Percentiles rank a stretch among this genome's conserved stretches.
phyloP scores from a whole-genome alignment of 2,329 filamentous ascomycete species.

The Neonectria magnoliae region DNA sequence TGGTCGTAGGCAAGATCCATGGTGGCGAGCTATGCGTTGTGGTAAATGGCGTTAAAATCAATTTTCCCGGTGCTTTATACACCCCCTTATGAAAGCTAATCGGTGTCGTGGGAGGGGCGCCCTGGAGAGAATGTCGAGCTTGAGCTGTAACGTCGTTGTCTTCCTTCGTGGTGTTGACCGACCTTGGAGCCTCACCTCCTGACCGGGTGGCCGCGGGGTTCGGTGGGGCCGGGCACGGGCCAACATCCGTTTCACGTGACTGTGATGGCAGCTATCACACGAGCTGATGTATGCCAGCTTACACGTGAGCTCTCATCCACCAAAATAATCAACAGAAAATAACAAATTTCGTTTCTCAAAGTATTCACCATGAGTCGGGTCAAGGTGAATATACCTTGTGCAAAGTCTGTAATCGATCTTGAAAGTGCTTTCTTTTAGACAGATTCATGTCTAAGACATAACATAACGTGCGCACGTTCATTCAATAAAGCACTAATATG shows the following conservation, averaged over 20 bases:
- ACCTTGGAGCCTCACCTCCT: slow-evolving; percentile 35
- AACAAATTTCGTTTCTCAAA: too few relatives aligned
- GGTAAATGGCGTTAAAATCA: background rate
- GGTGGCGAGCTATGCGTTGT: slow-evolving; percentile 17
- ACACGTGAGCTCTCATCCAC: background rate
- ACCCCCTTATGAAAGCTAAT: background rate
- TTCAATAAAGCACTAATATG: too few relatives aligned
- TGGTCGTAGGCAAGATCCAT: slow-evolving; percentile 99
- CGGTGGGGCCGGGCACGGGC: slow-evolving; percentile 34
- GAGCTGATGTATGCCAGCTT: background rate
- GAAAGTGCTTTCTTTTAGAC: too few relatives aligned
- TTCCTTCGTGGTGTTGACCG: slow-evolving; percentile 24
- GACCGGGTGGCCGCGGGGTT: slow-evolving; percentile 36
- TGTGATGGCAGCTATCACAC: background rate
- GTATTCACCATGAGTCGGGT: too few relatives aligned
- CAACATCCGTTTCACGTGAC: slow-evolving; percentile 31
- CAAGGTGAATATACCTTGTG: too few relatives aligned
- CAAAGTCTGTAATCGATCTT: too few relatives aligned
- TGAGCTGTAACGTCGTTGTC: slow-evolving; percentile 29
- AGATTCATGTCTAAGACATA: too few relatives aligned
- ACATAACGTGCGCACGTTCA: too few relatives aligned
- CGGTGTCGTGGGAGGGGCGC: slow-evolving; percentile 1
- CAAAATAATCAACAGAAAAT: too few relatives aligned
- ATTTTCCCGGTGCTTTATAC: background rate
- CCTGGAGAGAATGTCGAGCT: slow-evolving; percentile 19